A percentile compares a stretch with the other conserved stretches of the same genome.
Conservation (phyloP, 306 rosid genomes). For the Oemleria cerasiformis region DNA sequence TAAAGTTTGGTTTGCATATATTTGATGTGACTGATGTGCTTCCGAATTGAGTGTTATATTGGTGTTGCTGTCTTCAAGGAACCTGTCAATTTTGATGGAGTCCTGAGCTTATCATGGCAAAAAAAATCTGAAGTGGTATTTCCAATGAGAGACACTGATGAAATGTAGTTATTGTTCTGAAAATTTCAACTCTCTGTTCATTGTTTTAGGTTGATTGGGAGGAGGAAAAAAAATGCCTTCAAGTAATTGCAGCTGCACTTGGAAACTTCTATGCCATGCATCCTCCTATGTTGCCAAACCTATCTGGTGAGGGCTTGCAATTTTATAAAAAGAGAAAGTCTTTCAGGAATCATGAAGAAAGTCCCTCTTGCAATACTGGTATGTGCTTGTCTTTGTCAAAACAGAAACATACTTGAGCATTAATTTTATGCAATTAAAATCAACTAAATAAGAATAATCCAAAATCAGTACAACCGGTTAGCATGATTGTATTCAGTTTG, state of each 20-base stretch:
- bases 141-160: background rate
- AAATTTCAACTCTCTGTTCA: background rate
- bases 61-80: background rate
- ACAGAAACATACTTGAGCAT: background rate
- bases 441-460: too few relatives aligned
- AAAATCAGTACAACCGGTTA: too few relatives aligned
- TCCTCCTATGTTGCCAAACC: conserved; percentile 91
- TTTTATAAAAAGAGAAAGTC: conserved; percentile 60
- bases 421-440: background rate
- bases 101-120: too few relatives aligned
- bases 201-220: conserved; percentile 77
- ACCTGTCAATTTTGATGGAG: background rate
- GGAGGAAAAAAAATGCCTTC: conserved; percentile 69
- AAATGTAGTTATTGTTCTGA: background rate
- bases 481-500: background rate
- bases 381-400: conserved; percentile 16
- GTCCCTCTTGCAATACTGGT: conserved; percentile 39
- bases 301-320: conserved; percentile 64
- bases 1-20: too few relatives aligned
- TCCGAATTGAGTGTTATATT: background rate
- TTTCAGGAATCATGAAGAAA: conserved; percentile 32
- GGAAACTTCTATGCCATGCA: conserved; percentile 91
- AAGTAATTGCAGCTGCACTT: conserved; percentile 75
- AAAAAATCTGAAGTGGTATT: too few relatives aligned
- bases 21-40: background rate